Evolutionary conservation across 306 rosid species (phyloP), one percentile per base, ranked within the genome.

Genomic region (Lupinus albus): DNA sequence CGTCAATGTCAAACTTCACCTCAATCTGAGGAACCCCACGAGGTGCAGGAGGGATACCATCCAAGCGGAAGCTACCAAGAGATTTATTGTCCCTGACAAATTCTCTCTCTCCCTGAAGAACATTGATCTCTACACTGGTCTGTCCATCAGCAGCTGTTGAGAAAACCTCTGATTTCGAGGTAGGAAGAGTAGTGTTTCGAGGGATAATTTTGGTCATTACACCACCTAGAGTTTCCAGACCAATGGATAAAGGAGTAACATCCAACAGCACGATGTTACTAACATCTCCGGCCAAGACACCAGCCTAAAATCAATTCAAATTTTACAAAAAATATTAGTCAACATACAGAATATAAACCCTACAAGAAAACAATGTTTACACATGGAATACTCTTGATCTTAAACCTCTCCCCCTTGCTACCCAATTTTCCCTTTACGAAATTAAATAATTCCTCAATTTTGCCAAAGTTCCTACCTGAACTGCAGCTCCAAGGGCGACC

Each of bases 11-110:
- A 3, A 89, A 93, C 56, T 93, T 93, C 75, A 93, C 99, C 84
- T 93, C 99, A 58, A 93, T 88, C 81, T 93, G 99, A 48, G 99
- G 99, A 60, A 88, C 97, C 47, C 99, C 99, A 2, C 96, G 93
- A 0, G 94, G 99, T 1, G 96, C 99, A 33, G 97, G 97, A 0
- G 97, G 96, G 51, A 92, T 92, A 45, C 98, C 98, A 20, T 92
- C 98, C 73, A 92, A 77, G 3, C 97, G 90, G 88, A 93, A 93
- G 74, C 97, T 93, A 44, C 99, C 97, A 18, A 93, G 90, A 67
- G 99, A 93, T 74, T 93, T 93, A 73, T 93, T 93, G 79, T 90
- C 99, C 84, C 97, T 80, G 5, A 93, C 96, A 63, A 93, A 89
- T 62, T 92, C 98, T 79, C 98, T 77, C 72, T 92, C 98, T 0